Conservation (phyloP, 148 eudicot species). For the Pouteria glomerata region DNA sequence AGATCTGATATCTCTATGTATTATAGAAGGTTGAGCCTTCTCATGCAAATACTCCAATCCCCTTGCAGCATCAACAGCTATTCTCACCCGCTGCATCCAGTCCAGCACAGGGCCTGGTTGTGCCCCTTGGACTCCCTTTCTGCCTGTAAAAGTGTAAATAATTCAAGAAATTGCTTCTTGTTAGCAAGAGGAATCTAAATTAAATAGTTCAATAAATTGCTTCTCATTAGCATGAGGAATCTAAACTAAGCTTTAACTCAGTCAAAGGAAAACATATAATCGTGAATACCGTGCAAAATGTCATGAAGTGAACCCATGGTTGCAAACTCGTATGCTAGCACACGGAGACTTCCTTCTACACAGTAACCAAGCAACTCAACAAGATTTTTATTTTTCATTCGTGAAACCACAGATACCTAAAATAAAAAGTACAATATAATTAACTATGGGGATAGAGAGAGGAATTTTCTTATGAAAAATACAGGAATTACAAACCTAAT, state of each 20-base stretch:
- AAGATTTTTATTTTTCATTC: constrained; percentile 73
- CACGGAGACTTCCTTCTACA: constrained; percentile 64
- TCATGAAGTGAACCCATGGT: constrained; percentile 84
- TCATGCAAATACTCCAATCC: constrained; percentile 89
- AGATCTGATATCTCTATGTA: constrained; percentile 79
- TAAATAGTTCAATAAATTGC: too few species aligned
- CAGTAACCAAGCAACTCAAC: constrained; percentile 81
- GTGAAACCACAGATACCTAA: constrained; percentile 79
- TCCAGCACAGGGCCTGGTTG: constrained; percentile 85
- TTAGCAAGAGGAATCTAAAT: not conserved
- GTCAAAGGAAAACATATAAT: not conserved
- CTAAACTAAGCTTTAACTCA: not conserved
- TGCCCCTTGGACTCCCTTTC: constrained; percentile 90
- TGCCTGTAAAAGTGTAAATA: constrained; percentile 32
- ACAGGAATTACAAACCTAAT: not conserved
- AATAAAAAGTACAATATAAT: constrained; percentile 1
- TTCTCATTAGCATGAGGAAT: not conserved
- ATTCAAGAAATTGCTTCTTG: not conserved
- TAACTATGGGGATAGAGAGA: constrained; percentile 1
- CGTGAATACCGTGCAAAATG: constrained; percentile 63
- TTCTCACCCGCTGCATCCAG: constrained; percentile 80
- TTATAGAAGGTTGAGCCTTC: constrained; percentile 59
- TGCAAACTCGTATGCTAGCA: constrained; percentile 84
- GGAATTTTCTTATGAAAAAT: not conserved
- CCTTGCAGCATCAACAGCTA: constrained; percentile 81